A percentile compares a stretch with the other conserved stretches of the same genome.
Conservation (phyloP, 2,329 filamentous ascomycete genomes). For the Hymenoscyphus infarciens region DNA sequence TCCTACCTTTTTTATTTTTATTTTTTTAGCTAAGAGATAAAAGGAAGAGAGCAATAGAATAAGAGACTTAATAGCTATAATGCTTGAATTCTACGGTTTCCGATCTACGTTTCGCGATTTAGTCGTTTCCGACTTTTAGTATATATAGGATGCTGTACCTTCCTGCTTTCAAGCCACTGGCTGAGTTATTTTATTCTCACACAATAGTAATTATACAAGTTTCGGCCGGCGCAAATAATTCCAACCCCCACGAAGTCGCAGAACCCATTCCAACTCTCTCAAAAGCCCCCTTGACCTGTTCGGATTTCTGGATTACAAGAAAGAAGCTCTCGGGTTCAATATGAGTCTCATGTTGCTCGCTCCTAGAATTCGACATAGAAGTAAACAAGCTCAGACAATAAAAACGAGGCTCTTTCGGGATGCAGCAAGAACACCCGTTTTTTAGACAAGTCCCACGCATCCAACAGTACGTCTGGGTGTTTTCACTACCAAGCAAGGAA, state of each 20-base stretch:
- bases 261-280: neutral
- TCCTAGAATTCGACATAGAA: neutral
- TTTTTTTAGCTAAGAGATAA: too few relatives aligned
- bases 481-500: neutral
- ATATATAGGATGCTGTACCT: too few relatives aligned
- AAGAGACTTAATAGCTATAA: too few relatives aligned
- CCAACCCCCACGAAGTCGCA: neutral
- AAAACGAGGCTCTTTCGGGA: neutral
- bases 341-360: neutral
- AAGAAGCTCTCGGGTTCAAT: neutral
- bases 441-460: neutral
- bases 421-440: neutral
- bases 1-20: too few relatives aligned
- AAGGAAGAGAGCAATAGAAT: too few relatives aligned
- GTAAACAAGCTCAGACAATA: neutral
- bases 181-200: too few relatives aligned
- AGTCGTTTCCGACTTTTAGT: too few relatives aligned
- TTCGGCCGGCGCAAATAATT: neutral
- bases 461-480: neutral
- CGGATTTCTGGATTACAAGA: neutral
- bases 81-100: too few relatives aligned
- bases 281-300: neutral
- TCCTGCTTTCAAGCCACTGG: too few relatives aligned
- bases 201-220: too few relatives aligned
- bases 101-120: too few relatives aligned